Conservation (phyloP, 202 grass and related monocot species). For the Schoenoplectus triqueter region DNA sequence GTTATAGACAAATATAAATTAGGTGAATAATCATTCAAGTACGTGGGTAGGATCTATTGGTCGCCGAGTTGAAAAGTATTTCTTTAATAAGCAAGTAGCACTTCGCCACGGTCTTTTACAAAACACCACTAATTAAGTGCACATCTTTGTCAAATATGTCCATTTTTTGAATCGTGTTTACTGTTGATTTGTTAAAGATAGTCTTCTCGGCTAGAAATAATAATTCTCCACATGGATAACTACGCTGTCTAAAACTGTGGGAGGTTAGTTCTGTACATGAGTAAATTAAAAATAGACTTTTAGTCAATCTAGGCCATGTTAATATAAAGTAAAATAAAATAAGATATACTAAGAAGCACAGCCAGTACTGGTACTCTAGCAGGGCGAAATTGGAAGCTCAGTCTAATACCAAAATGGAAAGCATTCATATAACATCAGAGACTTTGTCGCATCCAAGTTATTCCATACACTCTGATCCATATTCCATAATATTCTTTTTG, state of each 20-base stretch:
- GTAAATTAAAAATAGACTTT: slow-evolving; percentile 11
- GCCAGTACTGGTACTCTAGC: too few relatives aligned
- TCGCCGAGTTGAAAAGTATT: neutral
- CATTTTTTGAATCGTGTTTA: neutral
- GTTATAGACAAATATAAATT: neutral
- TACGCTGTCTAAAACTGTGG: neutral
- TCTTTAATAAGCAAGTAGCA: neutral
- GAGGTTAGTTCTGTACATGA: neutral
- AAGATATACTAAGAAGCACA: neutral
- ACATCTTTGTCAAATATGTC: neutral
- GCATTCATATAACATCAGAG: neutral
- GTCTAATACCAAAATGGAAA: neutral
- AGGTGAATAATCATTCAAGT: neutral
- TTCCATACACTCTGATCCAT: neutral
- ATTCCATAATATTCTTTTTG: too few relatives aligned
- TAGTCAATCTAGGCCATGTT: neutral
- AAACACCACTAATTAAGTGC: neutral
- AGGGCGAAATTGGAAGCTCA: slow-evolving; percentile 6
- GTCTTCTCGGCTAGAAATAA: neutral
- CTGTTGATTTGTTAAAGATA: neutral
- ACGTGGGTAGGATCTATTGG: neutral
- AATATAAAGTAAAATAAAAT: neutral
- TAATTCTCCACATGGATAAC: too few relatives aligned
- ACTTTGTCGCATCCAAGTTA: neutral
- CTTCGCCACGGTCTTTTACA: neutral